phyloP scores from a whole-genome alignment of 495 filamentous ascomycete genomes.

The Cercophora scortea region DNA sequence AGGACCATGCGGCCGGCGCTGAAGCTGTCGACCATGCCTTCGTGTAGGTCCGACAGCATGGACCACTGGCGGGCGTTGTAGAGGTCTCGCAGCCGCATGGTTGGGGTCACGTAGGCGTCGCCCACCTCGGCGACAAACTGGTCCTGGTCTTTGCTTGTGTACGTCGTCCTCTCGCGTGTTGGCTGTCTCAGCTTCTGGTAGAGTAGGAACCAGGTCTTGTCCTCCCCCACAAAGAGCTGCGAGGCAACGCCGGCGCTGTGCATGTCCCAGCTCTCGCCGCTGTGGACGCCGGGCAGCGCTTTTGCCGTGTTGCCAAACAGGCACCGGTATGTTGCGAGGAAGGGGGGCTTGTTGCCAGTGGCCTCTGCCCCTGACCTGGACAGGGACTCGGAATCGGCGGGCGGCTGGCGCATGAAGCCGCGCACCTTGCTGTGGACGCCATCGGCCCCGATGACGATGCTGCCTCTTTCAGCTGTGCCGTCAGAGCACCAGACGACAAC shows the following conservation, averaged over 20 bases:
- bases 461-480: constrained; percentile 33
- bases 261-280: constrained; percentile 4
- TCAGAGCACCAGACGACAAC: constrained; percentile 30
- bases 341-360: constrained; percentile 12
- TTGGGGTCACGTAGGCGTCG: constrained; percentile 17
- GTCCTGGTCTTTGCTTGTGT: constrained; percentile 24
- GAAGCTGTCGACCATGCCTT: constrained; percentile 25
- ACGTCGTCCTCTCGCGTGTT: constrained; percentile 15
- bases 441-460: constrained; percentile 46
- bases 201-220: constrained; percentile 27
- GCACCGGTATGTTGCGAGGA: constrained; percentile 18
- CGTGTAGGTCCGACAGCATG: constrained; percentile 20
- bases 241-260: constrained; percentile 18
- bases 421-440: constrained; percentile 42
- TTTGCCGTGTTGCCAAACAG: constrained; percentile 31
- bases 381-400: too few relatives aligned
- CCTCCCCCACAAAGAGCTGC: constrained; percentile 16
- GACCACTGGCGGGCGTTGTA: constrained; percentile 1
- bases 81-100: constrained; percentile 23
- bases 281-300: neutral
- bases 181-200: constrained; percentile 23
- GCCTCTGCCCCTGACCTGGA: neutral
- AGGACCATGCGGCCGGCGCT: constrained; percentile 23
- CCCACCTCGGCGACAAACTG: constrained; percentile 19
- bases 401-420: constrained; percentile 12